phyloP scores from a whole-genome alignment of 2,329 filamentous ascomycete species.

The Cladobotryum protrusum region DNA sequence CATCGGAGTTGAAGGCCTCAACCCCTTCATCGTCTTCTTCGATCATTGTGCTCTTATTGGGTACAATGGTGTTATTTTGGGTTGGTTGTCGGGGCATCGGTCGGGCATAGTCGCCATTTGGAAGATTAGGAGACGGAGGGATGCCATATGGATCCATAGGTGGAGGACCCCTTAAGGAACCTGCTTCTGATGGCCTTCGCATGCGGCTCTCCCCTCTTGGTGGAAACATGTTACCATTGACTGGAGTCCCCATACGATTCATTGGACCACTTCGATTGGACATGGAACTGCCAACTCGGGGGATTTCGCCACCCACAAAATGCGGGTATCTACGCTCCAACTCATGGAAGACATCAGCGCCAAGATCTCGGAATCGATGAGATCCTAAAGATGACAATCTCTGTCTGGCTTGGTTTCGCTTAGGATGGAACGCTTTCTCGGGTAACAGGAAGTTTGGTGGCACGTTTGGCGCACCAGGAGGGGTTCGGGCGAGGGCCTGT shows the following conservation, averaged over 20 bases:
- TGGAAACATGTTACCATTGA: conserved; percentile 48
- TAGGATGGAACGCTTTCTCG: conserved; percentile 88
- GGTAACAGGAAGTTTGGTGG: conserved; percentile 72
- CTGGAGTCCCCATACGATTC: conserved; percentile 57
- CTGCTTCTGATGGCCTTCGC: conserved; percentile 56
- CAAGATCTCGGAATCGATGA: conserved; percentile 82
- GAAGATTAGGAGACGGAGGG: conserved; percentile 53
- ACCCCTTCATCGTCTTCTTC: conserved; percentile 81
- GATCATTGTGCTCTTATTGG: conserved; percentile 95
- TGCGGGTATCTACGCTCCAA: conserved; percentile 83
- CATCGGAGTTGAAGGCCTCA: conserved; percentile 51
- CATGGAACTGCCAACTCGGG: conserved; percentile 62
- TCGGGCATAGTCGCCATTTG: conserved; percentile 61
- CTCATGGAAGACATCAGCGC: conserved; percentile 94
- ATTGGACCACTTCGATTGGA: conserved; percentile 51
- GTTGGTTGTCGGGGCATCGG: conserved; percentile 78
- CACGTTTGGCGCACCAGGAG: conserved; percentile 45
- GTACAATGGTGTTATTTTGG: conserved; percentile 92
- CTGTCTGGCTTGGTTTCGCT: conserved; percentile 94
- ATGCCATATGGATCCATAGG: conserved; percentile 43
- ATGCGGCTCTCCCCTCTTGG: conserved; percentile 48
- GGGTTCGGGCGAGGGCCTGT: conserved; percentile 58
- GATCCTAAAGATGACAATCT: conserved; percentile 86
- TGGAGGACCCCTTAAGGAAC: conserved; percentile 48
- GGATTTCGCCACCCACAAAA: conserved; percentile 65